Evolutionary conservation across 805 yeast genomes (phyloP).

Genomic region (Metschnikowia kofuensis): DNA sequence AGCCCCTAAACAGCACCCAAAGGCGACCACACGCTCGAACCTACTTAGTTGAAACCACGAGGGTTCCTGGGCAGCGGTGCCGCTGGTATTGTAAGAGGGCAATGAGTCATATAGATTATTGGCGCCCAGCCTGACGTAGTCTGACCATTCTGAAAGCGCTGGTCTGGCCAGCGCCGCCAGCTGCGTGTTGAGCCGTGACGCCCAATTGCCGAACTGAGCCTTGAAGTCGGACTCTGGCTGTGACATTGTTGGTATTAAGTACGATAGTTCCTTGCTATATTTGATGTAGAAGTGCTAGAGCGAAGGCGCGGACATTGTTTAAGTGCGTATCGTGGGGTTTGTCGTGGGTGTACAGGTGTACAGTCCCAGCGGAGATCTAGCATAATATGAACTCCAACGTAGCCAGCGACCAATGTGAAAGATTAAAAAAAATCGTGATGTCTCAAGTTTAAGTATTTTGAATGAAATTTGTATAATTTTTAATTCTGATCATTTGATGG

Average conservation of each 20-base stretch:
- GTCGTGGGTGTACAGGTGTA: too few species aligned
- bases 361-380: too few species aligned
- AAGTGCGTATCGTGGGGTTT: too few species aligned
- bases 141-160: conserved; percentile 41
- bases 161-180: conserved; percentile 17
- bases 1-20: conserved; percentile 71
- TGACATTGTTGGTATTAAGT: conserved; percentile 10
- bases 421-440: too few species aligned
- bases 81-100: conserved; percentile 59
- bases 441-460: too few species aligned
- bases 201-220: conserved; percentile 19
- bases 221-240: conserved; percentile 21
- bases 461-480: too few species aligned
- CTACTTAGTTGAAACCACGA: conserved; percentile 73
- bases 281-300: too few species aligned
- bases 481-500: too few species aligned
- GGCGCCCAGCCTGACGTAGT: conserved; percentile 40
- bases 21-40: conserved; percentile 77
- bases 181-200: conserved; percentile 13
- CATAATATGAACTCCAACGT: too few species aligned
- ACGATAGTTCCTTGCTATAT: too few species aligned
- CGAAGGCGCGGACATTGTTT: too few species aligned
- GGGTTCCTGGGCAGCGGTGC: conserved; percentile 54
- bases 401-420: too few species aligned
- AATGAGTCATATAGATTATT: conserved; percentile 62